Conservation (phyloP, 2,329 filamentous ascomycete genomes). For the Domatiomyces catenatus region DNA sequence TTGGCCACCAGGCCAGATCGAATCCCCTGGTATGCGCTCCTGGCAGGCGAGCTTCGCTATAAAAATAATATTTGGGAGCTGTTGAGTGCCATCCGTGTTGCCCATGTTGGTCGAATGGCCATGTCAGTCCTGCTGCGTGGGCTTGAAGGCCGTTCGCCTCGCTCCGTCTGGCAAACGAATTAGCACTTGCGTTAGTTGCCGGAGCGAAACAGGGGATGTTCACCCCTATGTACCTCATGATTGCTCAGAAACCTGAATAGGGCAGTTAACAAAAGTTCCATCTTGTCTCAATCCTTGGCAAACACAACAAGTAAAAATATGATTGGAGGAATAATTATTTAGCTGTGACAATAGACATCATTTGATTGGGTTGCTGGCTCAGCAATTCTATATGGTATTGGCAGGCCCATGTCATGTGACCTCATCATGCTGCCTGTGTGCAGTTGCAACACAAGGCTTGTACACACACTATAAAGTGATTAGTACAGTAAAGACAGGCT, state of each 20-base stretch:
- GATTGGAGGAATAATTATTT: too few species aligned
- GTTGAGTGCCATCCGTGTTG: slow-evolving; percentile 74
- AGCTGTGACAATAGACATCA: too few species aligned
- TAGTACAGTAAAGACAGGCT: too few species aligned
- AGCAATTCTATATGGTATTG: too few species aligned
- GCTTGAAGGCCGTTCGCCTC: slow-evolving; percentile 61
- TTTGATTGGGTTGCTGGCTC: too few species aligned
- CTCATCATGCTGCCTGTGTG: too few species aligned
- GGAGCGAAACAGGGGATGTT: slow-evolving; percentile 84
- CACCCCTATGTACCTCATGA: slow-evolving; percentile 96
- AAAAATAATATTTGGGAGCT: slow-evolving; percentile 59
- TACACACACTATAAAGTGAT: too few species aligned
- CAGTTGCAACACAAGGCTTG: too few species aligned
- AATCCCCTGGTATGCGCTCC: slow-evolving; percentile 86
- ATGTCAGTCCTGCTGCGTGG: slow-evolving; percentile 63
- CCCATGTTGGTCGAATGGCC: slow-evolving; percentile 58
- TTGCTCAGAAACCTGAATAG: slow-evolving; percentile 60
- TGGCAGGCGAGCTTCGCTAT: slow-evolving; percentile 72
- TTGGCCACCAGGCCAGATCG: slow-evolving; percentile 59
- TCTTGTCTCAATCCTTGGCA: too few species aligned
- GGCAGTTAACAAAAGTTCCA: background rate
- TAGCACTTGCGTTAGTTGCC: slow-evolving; percentile 69
- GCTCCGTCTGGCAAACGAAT: slow-evolving; percentile 74
- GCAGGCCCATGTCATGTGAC: too few species aligned
- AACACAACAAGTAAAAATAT: too few species aligned